phyloP scores from a whole-genome alignment of 2,329 filamentous ascomycete species.

The Penicillium thymicola region DNA sequence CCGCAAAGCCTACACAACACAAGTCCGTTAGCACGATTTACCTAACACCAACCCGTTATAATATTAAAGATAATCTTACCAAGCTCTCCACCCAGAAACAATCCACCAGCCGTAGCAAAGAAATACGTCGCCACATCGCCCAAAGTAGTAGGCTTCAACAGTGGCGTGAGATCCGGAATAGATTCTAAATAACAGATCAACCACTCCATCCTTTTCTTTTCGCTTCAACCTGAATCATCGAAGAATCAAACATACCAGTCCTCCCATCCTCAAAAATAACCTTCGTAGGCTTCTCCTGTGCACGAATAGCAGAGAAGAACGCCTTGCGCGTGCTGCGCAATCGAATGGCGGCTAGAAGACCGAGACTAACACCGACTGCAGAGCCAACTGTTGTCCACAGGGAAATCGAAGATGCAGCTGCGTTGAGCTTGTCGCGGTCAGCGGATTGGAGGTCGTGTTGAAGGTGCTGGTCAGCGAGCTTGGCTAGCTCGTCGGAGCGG shows the following conservation, averaged over 20 bases:
- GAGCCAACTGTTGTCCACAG: slow-evolving; percentile 58
- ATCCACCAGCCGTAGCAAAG: slow-evolving; percentile 59
- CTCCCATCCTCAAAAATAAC: slow-evolving; percentile 62
- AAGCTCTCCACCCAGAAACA: slow-evolving; percentile 63
- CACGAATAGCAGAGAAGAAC: slow-evolving; percentile 62
- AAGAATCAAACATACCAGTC: slow-evolving; percentile 44
- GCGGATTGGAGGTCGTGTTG: slow-evolving; percentile 56
- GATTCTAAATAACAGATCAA: slow-evolving; percentile 44
- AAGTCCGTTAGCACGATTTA: not conserved
- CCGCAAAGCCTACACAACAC: slow-evolving; percentile 49
- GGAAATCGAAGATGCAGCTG: slow-evolving; percentile 55
- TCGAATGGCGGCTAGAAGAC: slow-evolving; percentile 56
- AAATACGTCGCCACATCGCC: slow-evolving; percentile 63
- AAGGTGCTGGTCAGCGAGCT: slow-evolving; percentile 57
- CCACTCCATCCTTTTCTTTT: not conserved
- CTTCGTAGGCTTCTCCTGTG: slow-evolving; percentile 59
- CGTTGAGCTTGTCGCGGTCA: slow-evolving; percentile 58
- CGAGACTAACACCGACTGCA: slow-evolving; percentile 58
- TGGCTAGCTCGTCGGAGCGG: slow-evolving; percentile 50
- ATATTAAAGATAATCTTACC: slow-evolving; percentile 16
- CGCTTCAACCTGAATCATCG: no score
- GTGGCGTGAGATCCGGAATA: slow-evolving; percentile 59
- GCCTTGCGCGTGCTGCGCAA: slow-evolving; percentile 54
- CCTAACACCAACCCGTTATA: not conserved
- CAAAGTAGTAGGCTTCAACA: slow-evolving; percentile 55